Base-by-base conservation (phyloP, 768 basidiomycete genomes). In the Boletellus emodensis region DNA sequence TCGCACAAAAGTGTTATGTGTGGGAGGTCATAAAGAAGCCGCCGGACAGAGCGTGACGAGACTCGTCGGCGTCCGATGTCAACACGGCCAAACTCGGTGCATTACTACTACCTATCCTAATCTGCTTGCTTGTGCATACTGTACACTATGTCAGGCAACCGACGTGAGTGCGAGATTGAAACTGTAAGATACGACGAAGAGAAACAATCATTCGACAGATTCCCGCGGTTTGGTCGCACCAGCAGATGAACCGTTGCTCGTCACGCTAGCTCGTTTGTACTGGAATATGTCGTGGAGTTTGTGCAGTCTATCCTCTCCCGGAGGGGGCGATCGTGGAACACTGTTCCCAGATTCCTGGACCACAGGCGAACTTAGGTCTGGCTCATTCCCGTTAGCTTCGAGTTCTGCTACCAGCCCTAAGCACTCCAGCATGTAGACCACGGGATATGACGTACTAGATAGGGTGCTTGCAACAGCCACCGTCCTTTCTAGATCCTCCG, bases 381-480 rank as follows among this genome's bases (percentile, higher is more conserved):
- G 65, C 49, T 73, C 70, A 22, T 60, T 66, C 22, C 60, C 75
- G 56, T 79, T 82, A 5, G 81, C 80, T 65, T 88, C 87, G 15
- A 87, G 69, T 65, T 81, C 87, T 88, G 62, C 20, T 44, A 35
- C 30, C 20, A 18, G 17, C 35, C 39, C 24, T 66, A 51, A 58
- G 49, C 40, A 49, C 39, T 14, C 18, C 44, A 33, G 11, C 26
- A 24, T 24, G 34, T 32, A 32, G 40, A 26, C 13, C 42, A 41
- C 39, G 36, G 44, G 43, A 51, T 26, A 34, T 34, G 26, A 75
- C 86, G 57, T 61, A 93, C 90, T 88, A 4, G 85, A 86, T 37
- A 92, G 65, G 1, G 89, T 90, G 59, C 87, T 82, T n/a, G 87
- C 80, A n/a, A 91, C 88, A 8, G 84, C 88, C 28, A 80, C 83